Base-by-base conservation (phyloP, 176 grass and related monocot species). In the Coix lacrymajobi region DNA sequence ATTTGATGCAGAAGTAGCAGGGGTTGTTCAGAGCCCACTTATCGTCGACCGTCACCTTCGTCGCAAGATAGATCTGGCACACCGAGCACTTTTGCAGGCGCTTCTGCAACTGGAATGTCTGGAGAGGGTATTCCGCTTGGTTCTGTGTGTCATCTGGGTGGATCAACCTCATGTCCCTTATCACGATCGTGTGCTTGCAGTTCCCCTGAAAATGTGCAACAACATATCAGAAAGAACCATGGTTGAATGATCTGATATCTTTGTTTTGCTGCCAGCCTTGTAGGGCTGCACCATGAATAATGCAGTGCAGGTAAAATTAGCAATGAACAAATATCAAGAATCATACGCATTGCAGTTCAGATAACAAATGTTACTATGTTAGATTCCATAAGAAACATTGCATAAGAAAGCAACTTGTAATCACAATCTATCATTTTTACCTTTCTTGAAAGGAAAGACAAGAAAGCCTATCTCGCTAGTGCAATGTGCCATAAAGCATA, bases 1-100 rank as follows among this genome's bases (percentile, higher is more conserved):
- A 96, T 39, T 99, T 91, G 76, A 90, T 87, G 91, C 96, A 96
- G 77, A 96, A 99, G 79, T 99, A 96, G 64, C 96, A 96, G 60
- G 96, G 93, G 49, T 99, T 96, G 14, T 86, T 81, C 4, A 79
- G 83, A 73, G 96, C 87, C 96, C 96, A 99, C 74, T 93, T 93
- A 57, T 98, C 93, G 31, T 95, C 93, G 1, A 91, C 85, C 36
- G 96, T 92, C 93, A 96, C 93, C 89, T 98, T 98, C 0, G 79
- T 85, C 3, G 96, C 93, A 3, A 60, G 87, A 79, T 90, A 95
- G 56, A 98, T 95, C 76, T 90, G 84, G 84, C 96, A 98, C 19
- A 95, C 89, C 0, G 92, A 98, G 67, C 96, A 98, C 84, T 93
- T 98, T 81, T 84, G 88, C 15, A 88, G 54, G 22, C 87, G 92